Evolutionary conservation across 305 asterid genomes (phyloP), one percentile per base, ranked within the genome.

Genomic region (Fraxinus greggii): DNA sequence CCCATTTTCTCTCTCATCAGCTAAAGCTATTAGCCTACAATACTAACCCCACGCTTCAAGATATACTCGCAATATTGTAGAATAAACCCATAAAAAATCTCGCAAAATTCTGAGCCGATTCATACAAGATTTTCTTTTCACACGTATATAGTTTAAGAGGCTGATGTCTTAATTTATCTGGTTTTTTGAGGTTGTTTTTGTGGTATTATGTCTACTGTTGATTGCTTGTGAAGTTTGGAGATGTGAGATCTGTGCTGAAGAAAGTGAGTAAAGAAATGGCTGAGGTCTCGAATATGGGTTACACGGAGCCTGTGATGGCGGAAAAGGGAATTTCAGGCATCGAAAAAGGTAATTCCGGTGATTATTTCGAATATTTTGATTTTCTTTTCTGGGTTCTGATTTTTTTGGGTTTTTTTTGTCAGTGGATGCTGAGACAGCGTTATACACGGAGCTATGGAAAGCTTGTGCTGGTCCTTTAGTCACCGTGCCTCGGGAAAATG

Each of bases 401-500:
- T 59, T 59, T 23, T 56, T n/a, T 56, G 9, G n/a, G 1, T 15
- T 51, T 45, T 45, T 51, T 51, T 17, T 17, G 28, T 63, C 63
- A 90, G 98, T 84, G 63, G 97, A 95, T 91, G 92, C 94, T 72
- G 95, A 93, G 80, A 84, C 83, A 42, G 97, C 98, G 81, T 85
- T 95, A 72, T 95, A 92, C 89, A 86, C 90, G 78, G 99, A 95
- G 89, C 91, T 95, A 24, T 95, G 98, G 98, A 91, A 87, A 82
- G 98, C 97, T 8, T 95, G 98, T 80, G 99, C 99, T 17, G 99
- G 99, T 77, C 99, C 99, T 36, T 83, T 95, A 40, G 99, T 93
- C 40, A 92, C 98, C 1, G 97, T 95, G 32, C 99, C 98, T 77
- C 94, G 90, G 12, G 93, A 95, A 73, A 59, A 87, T 5, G 98